Conservation (phyloP, 192 early-diverging fungal species). For the Rhizophagus sp. region DNA sequence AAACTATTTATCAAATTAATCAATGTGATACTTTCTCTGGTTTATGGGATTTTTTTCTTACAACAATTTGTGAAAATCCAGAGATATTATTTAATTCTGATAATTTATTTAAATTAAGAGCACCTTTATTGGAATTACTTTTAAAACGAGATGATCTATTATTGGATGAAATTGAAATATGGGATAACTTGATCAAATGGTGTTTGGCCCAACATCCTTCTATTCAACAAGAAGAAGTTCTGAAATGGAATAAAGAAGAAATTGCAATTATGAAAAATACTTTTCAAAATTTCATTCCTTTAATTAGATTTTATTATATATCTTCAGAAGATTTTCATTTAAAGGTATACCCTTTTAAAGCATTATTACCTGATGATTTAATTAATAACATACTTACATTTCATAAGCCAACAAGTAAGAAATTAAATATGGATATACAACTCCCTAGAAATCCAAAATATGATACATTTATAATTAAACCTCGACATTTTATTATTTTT, state of each 20-base stretch:
- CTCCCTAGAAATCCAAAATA: not conserved
- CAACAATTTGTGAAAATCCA: not conserved
- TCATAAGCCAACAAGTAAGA: not conserved
- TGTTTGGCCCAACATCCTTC: not conserved
- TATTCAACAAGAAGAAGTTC: not conserved
- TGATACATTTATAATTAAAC: no score
- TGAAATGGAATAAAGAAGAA: not conserved
- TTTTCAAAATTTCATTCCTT: not conserved
- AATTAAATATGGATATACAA: not conserved
- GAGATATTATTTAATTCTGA: not conserved
- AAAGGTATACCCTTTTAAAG: not conserved
- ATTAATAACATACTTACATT: not conserved
- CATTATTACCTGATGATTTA: not conserved
- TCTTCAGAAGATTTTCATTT: not conserved
- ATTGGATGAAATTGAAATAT: not conserved
- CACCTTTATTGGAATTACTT: not conserved
- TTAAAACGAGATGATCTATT: not conserved
- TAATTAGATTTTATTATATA: not conserved
- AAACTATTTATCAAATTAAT: not conserved
- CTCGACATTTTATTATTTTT: no score
- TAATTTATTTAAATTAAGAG: not conserved
- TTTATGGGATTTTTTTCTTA: not conserved
- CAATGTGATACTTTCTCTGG: not conserved
- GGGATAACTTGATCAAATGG: constrained; percentile 1
- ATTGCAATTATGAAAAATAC: not conserved